Evolutionary conservation across 1,284 basidiomycete species (phyloP), one percentile per base, ranked within the genome.

Genomic region (Phlebopus sp.): DNA sequence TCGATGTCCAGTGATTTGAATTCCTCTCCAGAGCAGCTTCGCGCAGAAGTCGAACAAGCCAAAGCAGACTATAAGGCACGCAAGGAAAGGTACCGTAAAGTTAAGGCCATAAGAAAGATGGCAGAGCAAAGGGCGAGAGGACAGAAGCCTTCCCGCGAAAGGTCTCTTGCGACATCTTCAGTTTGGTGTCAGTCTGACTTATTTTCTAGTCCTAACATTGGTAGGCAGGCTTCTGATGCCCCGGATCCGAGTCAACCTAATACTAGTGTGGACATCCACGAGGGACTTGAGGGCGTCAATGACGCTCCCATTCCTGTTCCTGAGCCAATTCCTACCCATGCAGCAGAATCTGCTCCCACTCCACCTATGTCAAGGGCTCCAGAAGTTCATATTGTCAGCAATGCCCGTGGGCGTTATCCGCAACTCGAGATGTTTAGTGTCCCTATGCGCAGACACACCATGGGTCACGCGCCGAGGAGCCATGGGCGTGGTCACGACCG

Each of bases 81-180:
- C 66, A 90, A 89, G 59, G 83, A 85, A 55, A 71, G 71, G 23
- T 87, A 87, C 56, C 75, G 82, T 29, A 67, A 68, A 53, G 77
- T 81, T 46, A 81, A 81, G 54, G 69, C 72, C 39, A 72, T 75
- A 27, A 74, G 70, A 56, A 76, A 69, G 47, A 69, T 71, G 52
- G 70, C 69, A 52, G 69, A 70, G 42, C 57, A 56, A 37, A 60
- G 52, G 21, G 49, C 46, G 18, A 50, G 23, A 23, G 58, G 46
- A 9, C 55, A 66, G 15, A 53, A 60, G 25, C 60, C 57, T 36
- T 42, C 60, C 32, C 54, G 51, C 15, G 69, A 70, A 46, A 67
- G 69, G 71, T 74, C 38, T 21, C 52, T 13, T 37, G 3, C 15
- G 40, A 19, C 13, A 54, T 37, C 54, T 39, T 41, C 38, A 15